A percentile compares a stretch with the other conserved stretches of the same genome.
These are phyloP conservation scores for Rhizomucor pusillus DNA, from an alignment of 371 early-diverging fungal species.

Conservation along the genomic window DNA sequence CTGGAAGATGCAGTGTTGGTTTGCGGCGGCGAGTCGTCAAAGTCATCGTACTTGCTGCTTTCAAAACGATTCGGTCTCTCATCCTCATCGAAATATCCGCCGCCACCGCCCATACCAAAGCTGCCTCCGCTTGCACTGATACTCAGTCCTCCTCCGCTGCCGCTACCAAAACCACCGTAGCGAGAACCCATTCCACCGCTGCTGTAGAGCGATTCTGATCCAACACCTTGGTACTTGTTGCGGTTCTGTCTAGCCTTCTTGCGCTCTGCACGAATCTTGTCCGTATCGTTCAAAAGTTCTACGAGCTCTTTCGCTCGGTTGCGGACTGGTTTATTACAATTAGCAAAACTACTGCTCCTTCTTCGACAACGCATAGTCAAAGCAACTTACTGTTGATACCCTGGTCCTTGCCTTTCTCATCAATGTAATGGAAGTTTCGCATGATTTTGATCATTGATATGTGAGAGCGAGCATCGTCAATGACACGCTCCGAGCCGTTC, in stretches of 20 bases:
- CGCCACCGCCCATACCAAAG: constrained; percentile 22
- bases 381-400: constrained; percentile 83
- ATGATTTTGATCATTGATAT: constrained; percentile 84
- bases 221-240: constrained; percentile 82
- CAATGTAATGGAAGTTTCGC: constrained; percentile 78
- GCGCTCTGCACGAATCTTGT: constrained; percentile 80
- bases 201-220: constrained; percentile 42
- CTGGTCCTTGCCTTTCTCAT: constrained; percentile 95
- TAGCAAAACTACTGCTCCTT: no score
- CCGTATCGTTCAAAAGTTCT: constrained; percentile 75
- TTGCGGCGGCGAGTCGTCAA: constrained; percentile 12
- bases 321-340: constrained; percentile 56
- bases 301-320: constrained; percentile 89
- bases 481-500: constrained; percentile 91
- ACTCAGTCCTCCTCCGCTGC: constrained; percentile 25
- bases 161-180: constrained; percentile 49
- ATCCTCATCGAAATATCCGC: constrained; percentile 29
- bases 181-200: constrained; percentile 27
- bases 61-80: constrained; percentile 22
- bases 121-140: constrained; percentile 21
- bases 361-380: no score
- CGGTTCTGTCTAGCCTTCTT: constrained; percentile 86
- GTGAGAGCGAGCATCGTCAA: constrained; percentile 83
- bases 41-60: constrained; percentile 23
- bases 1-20: constrained; percentile 10